phyloP scores from a whole-genome alignment of 805 yeast species.

The Teunomyces funiuensis region DNA sequence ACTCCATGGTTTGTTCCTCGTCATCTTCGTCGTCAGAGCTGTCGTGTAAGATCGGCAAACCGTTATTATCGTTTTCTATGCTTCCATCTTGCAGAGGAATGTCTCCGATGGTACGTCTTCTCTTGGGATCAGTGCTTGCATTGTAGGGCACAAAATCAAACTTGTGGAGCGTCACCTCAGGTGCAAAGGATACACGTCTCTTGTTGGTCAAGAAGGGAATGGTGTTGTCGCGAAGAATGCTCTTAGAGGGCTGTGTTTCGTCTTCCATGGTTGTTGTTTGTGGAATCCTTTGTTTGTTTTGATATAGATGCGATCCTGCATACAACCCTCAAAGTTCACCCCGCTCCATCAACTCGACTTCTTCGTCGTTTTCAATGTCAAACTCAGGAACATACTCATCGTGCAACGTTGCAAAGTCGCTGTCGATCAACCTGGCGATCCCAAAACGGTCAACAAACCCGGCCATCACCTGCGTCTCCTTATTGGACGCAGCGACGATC shows the following conservation, averaged over 20 bases:
- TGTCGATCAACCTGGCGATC: slow-evolving; percentile 29
- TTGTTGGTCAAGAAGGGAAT: slow-evolving; percentile 20
- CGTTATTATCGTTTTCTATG: slow-evolving; percentile 11
- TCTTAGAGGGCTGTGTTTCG: slow-evolving; percentile 13
- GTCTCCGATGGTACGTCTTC: slow-evolving; percentile 30
- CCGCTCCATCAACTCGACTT: slow-evolving; percentile 5
- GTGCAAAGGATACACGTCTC: slow-evolving; percentile 75
- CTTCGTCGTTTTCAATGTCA: slow-evolving; percentile 21
- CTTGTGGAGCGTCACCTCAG: slow-evolving; percentile 67
- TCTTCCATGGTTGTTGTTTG: not conserved
- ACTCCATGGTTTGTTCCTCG: slow-evolving; percentile 32
- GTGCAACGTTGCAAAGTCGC: slow-evolving; percentile 21
- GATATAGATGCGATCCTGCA: slow-evolving; percentile 6
- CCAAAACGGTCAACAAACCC: slow-evolving; percentile 43
- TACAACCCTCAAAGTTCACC: too few relatives aligned
- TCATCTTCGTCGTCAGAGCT: slow-evolving; percentile 23
- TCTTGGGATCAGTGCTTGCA: slow-evolving; percentile 13
- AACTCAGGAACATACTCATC: slow-evolving; percentile 18
- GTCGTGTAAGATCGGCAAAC: slow-evolving; percentile 19
- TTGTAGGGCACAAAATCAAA: slow-evolving; percentile 37
- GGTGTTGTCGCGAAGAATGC: slow-evolving; percentile 25
- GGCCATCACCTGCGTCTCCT: slow-evolving; percentile 17
- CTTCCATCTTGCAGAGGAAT: slow-evolving; percentile 13
- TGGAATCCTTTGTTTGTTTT: not conserved
- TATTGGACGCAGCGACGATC: slow-evolving; percentile 19